Conservation (phyloP, 78 protist species). For the Dictyostelium firmibasis region DNA sequence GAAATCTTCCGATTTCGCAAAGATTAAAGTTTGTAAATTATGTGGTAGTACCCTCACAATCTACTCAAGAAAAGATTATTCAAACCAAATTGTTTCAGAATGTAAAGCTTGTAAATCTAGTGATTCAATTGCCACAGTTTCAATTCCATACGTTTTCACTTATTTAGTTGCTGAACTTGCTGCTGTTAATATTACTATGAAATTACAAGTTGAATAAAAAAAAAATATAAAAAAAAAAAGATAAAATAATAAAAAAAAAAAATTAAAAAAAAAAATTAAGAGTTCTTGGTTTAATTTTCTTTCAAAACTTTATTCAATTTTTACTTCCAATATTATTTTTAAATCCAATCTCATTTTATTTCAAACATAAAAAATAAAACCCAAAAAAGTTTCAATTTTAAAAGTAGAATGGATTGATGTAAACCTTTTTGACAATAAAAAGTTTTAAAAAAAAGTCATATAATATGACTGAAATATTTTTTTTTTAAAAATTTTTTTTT, state of each 20-base stretch:
- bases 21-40: slow-evolving; percentile 74
- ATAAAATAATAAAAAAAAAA: not conserved
- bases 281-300: too few relatives aligned
- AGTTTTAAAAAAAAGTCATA: too few relatives aligned
- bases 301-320: too few relatives aligned
- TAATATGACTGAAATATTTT: too few relatives aligned
- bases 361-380: too few relatives aligned
- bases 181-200: slow-evolving; percentile 88
- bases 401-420: too few relatives aligned
- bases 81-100: not conserved
- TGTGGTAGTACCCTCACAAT: slow-evolving; percentile 88
- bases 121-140: not conserved
- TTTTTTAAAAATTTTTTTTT: not conserved
- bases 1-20: slow-evolving; percentile 89
- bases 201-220: slow-evolving; percentile 33
- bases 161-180: slow-evolving; percentile 93
- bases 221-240: not conserved
- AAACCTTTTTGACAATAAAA: too few relatives aligned
- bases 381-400: too few relatives aligned
- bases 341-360: too few relatives aligned
- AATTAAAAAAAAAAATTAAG: too few relatives aligned
- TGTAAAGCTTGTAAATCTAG: slow-evolving; percentile 70
- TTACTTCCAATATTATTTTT: too few relatives aligned
- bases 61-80: not conserved
- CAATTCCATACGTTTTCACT: slow-evolving; percentile 93